A percentile compares a stretch with the other conserved stretches of the same genome.
Conservation (phyloP, 1,139 yeast species). For the Wickerhamomyces sp. region DNA sequence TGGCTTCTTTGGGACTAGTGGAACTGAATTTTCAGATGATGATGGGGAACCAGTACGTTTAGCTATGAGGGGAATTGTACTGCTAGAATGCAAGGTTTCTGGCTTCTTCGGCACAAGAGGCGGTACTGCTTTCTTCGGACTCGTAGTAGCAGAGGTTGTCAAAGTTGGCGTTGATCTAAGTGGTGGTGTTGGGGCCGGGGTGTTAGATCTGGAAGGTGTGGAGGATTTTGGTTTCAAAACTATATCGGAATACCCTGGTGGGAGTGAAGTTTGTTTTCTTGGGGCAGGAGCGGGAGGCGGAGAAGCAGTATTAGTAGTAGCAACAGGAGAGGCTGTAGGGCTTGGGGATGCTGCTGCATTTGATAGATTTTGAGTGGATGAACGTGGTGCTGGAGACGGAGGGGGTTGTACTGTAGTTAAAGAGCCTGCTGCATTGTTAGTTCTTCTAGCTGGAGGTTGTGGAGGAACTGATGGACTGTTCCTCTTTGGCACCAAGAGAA, state of each 20-base stretch:
- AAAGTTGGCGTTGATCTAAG: background rate
- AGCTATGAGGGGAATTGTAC: too few species aligned
- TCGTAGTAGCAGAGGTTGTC: background rate
- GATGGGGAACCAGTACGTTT: background rate
- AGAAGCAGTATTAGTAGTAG: slow-evolving; percentile 3
- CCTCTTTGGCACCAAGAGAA: slow-evolving; percentile 16
- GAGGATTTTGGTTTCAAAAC: slow-evolving; percentile 21
- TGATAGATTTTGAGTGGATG: slow-evolving; percentile 5
- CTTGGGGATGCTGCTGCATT: background rate
- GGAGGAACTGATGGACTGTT: slow-evolving; percentile 5
- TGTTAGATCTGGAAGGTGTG: slow-evolving; percentile 17
- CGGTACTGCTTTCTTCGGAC: slow-evolving; percentile 5
- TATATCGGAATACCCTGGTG: slow-evolving; percentile 23
- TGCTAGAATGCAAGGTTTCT: slow-evolving; percentile 1
- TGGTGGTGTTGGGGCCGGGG: slow-evolving; percentile 12
- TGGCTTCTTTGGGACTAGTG: slow-evolving; percentile 17
- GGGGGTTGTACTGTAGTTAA: slow-evolving; percentile 5
- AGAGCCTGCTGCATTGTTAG: slow-evolving; percentile 2
- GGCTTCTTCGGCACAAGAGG: slow-evolving; percentile 17
- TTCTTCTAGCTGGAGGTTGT: slow-evolving; percentile 23
- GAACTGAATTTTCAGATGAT: slow-evolving; percentile 1
- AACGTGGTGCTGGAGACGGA: slow-evolving; percentile 9
- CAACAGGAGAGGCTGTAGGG: slow-evolving; percentile 16
- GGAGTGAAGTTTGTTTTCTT: slow-evolving; percentile 14
- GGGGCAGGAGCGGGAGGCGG: slow-evolving; percentile 21